Evolutionary conservation across 75 land plant genomes (phyloP), one percentile per base, ranked within the genome.

Genomic region (Pinus tabuliformis): DNA sequence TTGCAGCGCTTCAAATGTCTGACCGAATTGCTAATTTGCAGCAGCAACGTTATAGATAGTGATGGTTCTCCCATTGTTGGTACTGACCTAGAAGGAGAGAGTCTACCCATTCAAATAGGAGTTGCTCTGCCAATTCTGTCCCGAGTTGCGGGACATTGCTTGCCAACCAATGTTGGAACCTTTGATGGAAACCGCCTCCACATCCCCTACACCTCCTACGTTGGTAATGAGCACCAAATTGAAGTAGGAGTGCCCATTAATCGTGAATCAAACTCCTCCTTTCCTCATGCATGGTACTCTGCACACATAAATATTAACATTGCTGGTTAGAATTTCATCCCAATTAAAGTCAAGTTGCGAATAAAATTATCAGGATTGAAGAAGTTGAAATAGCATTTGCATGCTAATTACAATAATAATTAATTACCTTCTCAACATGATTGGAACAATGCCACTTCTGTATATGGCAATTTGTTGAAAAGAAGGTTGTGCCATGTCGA

Each of bases 401-500:
- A 37, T 0, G 0, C 39, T 3, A 37, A 37, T 45, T 45, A 45
- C 7, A 6, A 6, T 45, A 45, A 45, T 45, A 45, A 45, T 7
- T 39, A 39, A 5, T 45, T 45, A 45, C 49, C 49, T 45, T 45
- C 49, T 45, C 7, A 45, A 45, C 49, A 45, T 5, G 49, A 45
- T 45, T 5, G 49, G 49, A 45, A 45, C 49, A 45, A 45, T 45
- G 8, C 49, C 49, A 6, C 49, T 7, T 7, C 8, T 45, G 49
- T 45, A 45, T 6, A 6, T 45, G n/a, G 93, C 95, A 56, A 90
- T 88, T 82, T 86, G 86, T 82, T 88, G 88, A 33, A 88, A 92
- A 7, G 95, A 90, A 60, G 89, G 78, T 56, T 87, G 85, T 28
- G 89, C 89, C 75, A 89, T 74, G 20, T 85, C 78, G 70, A 87